Evolutionary conservation across 257 asterid genomes (phyloP).

Genomic region (Solanum gracilifrons): DNA sequence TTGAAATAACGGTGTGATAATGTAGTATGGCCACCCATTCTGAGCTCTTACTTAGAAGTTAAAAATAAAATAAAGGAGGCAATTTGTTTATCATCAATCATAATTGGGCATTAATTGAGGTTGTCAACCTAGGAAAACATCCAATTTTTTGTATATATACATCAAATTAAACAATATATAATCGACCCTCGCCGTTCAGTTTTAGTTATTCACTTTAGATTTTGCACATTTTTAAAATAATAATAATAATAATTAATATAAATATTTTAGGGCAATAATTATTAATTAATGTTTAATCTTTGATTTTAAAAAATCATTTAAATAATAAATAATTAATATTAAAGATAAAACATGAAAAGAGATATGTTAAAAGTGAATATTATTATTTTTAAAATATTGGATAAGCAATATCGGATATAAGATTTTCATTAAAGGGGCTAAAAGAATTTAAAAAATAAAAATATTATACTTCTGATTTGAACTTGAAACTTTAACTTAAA

Average conservation of each 20-base stretch:
- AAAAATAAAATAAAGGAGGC: background rate
- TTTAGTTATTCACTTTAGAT: too few relatives aligned
- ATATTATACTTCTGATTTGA: too few relatives aligned
- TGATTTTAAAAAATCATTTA: too few relatives aligned
- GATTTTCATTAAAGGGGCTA: background rate
- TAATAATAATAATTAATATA: too few relatives aligned
- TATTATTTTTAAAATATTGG: too few relatives aligned
- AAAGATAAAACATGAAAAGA: too few relatives aligned
- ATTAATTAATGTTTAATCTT: too few relatives aligned
- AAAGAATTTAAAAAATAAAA: too few relatives aligned
- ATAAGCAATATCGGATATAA: too few relatives aligned
- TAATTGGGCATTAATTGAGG: background rate
- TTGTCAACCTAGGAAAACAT: background rate
- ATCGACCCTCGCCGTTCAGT: too few relatives aligned
- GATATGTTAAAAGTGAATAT: background rate
- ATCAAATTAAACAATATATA: background rate
- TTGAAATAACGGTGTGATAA: background rate
- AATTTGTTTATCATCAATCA: background rate
- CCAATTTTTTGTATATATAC: background rate
- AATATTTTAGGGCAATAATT: accelerated
- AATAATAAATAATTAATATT: too few relatives aligned
- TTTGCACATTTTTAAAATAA: too few relatives aligned
- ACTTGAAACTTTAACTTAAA: accelerated
- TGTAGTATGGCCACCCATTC: background rate
- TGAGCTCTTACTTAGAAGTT: background rate